Evolutionary conservation across 2,329 filamentous ascomycete species (phyloP), one percentile per base, ranked within the genome.

Genomic region (Anthostomella pinea): DNA sequence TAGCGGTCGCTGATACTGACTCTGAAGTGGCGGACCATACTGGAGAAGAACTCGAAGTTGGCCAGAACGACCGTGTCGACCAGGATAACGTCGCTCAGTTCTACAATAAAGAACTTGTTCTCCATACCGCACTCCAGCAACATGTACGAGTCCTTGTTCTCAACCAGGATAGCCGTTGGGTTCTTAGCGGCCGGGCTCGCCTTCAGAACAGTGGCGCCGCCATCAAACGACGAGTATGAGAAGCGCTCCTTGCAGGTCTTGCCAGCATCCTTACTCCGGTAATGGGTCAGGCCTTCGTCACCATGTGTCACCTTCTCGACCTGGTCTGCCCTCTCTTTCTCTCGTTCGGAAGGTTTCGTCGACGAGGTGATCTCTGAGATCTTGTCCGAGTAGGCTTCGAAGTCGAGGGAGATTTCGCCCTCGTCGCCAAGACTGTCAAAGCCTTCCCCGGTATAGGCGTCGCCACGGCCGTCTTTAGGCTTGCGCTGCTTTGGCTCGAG

Each of bases 81-180:
- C 28, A 95, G 74, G 38, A 83, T 79, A 38, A 83, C 79, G 56
- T 95, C 88, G 62, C 88, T 97, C 19, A 98, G 73, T 65, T 98
- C 93, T 42, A 98, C 80, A 42, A 97, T 90, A 46, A 97, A 74
- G 58, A 94, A 96, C 63, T 97, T 97, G 67, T 94, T 91, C 51
- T 83, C 71, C 14, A 81, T 81, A 5, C 82, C 81, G 64, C 93
- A 98, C 59, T 91, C 87, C 48, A 96, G 87, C 29, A 97, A 75
- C 88, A 98, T 95, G 63, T 98, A 98, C 48, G 87, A 91, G 64
- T 98, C 93, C 67, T 97, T 97, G 66, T 96, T 96, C 68, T 98
- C 93, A 26, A 95, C 82, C 26, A 98, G 67, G 10, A 98, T 84
- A 10, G 90, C 83, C 41, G 89, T 94, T 11, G 89, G 75, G 45